These are phyloP conservation scores for Claviceps sp. DNA, from an alignment of 2,329 filamentous ascomycete genomes.

Conservation along the genomic window DNA sequence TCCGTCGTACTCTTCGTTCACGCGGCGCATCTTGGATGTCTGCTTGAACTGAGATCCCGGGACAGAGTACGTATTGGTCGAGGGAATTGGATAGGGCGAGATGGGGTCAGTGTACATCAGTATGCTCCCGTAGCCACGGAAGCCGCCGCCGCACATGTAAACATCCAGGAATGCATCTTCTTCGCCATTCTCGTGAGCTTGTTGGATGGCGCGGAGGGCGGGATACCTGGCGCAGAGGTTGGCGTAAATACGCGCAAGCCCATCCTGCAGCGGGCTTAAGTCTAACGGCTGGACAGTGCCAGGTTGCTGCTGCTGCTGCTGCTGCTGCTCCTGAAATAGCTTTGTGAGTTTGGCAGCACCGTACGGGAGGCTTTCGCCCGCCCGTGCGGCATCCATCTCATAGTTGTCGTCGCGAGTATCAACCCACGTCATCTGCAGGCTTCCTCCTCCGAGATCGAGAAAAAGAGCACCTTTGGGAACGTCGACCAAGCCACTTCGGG, in stretches of 20 bases:
- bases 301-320: conserved; percentile 14
- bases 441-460: conserved; percentile 72
- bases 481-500: conserved; percentile 56
- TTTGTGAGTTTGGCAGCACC: conserved; percentile 45
- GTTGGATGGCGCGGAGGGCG: conserved; percentile 27
- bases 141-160: conserved; percentile 82
- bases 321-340: conserved; percentile 24
- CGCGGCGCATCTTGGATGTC: conserved; percentile 35
- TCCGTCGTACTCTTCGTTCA: conserved; percentile 35
- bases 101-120: conserved; percentile 66
- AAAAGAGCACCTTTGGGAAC: conserved; percentile 57
- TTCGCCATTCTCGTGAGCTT: conserved; percentile 20
- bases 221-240: conserved; percentile 36
- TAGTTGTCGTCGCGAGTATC: conserved; percentile 35
- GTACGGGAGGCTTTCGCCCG: conserved; percentile 46
- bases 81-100: conserved; percentile 69
- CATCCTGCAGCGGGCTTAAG: conserved; percentile 38
- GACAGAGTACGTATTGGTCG: conserved; percentile 67
- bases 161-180: conserved; percentile 43
- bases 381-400: conserved; percentile 37
- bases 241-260: conserved; percentile 47
- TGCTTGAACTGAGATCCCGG: conserved; percentile 45
- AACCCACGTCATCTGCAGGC: conserved; percentile 52
- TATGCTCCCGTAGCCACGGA: conserved; percentile 81
- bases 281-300: conserved; percentile 30